A percentile compares a stretch with the other conserved stretches of the same genome.
phyloP scores from a whole-genome alignment of 2,329 filamentous ascomycete genomes.

The Pleoardoris graminearum region DNA sequence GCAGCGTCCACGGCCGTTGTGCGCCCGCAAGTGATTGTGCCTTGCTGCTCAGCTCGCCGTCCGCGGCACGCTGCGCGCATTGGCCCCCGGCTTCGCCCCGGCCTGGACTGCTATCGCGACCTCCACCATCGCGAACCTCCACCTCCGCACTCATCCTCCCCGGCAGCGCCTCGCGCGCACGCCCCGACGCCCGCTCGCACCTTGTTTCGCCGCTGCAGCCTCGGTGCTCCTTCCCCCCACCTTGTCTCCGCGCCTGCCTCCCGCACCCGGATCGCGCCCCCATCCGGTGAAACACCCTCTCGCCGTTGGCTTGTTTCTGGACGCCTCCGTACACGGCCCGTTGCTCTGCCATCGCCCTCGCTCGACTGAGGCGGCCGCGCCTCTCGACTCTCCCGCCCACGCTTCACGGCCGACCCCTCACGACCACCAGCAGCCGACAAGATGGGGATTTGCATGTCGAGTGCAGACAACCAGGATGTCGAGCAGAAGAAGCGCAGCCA shows the following conservation, averaged over 20 bases:
- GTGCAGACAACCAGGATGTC: constrained; percentile 79
- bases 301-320: constrained; percentile 22
- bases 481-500: constrained; percentile 97
- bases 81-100: constrained; percentile 5
- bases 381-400: constrained; percentile 10
- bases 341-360: constrained; percentile 25
- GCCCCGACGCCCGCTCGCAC: not conserved
- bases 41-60: constrained; percentile 4
- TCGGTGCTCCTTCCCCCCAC: not conserved
- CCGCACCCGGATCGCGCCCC: constrained; percentile 16
- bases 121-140: constrained; percentile 6
- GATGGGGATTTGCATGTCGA: constrained; percentile 90
- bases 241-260: not conserved
- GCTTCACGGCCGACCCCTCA: constrained; percentile 26
- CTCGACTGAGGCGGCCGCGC: constrained; percentile 12
- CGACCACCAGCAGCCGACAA: constrained; percentile 41
- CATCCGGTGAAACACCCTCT: constrained; percentile 24
- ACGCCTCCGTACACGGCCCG: constrained; percentile 12
- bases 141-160: constrained; percentile 1
- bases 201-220: not conserved
- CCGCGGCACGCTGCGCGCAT: not conserved
- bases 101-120: constrained; percentile 6
- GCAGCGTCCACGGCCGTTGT: not conserved
- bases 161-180: constrained; percentile 6
- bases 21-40: not conserved